Evolutionary conservation across 176 grass and related monocot genomes (phyloP).

Genomic region (Triticum turgidum): DNA sequence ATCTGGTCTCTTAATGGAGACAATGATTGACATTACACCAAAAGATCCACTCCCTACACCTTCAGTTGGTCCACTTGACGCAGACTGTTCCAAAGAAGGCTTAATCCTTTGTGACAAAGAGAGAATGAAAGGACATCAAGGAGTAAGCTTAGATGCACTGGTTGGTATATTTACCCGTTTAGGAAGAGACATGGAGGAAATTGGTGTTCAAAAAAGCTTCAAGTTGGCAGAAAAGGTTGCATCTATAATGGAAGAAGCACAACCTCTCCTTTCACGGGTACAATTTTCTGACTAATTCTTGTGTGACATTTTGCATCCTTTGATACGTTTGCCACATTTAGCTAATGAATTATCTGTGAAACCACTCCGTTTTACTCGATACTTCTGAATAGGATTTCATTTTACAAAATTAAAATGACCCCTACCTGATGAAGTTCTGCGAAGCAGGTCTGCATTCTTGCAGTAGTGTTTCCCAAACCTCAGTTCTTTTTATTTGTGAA

Average conservation of each 20-base stretch:
- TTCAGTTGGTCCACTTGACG: too few species aligned
- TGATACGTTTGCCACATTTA: neutral
- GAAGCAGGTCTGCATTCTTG: neutral
- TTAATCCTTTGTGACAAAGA: too few species aligned
- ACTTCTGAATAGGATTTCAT: neutral
- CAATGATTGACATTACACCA: too few species aligned
- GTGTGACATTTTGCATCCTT: neutral
- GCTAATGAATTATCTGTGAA: neutral
- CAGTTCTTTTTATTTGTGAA: neutral
- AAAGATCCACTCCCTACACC: too few species aligned
- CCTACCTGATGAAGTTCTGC: neutral
- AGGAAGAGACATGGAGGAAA: slow-evolving; percentile 25
- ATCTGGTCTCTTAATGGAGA: too few species aligned
- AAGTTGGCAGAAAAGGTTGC: slow-evolving; percentile 89
- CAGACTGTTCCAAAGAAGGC: too few species aligned
- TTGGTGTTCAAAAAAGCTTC: slow-evolving; percentile 69
- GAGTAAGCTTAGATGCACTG: too few species aligned
- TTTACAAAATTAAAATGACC: neutral
- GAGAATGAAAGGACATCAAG: too few species aligned
- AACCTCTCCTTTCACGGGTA: slow-evolving; percentile 80
- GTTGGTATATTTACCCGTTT: too few species aligned
- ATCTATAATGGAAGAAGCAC: slow-evolving; percentile 79
- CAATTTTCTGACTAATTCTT: neutral
- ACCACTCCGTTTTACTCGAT: neutral
- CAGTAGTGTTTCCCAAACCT: neutral